Evolutionary conservation across 2,329 filamentous ascomycete species (phyloP).

Genomic region (Fusarium nygamai): DNA sequence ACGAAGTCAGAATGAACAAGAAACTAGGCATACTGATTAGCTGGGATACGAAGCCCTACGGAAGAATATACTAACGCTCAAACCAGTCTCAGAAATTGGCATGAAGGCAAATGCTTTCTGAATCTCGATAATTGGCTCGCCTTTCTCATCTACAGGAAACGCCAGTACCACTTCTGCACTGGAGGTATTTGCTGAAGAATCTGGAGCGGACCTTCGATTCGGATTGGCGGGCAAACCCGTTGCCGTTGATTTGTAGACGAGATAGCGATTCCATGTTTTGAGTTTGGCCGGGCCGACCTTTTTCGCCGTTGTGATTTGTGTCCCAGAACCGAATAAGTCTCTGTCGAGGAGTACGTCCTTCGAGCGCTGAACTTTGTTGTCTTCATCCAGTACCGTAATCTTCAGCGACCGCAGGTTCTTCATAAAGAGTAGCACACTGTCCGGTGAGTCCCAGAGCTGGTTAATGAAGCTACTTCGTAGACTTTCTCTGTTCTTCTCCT

Average conservation of each 20-base stretch:
- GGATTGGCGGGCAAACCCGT: neutral
- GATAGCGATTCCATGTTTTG: neutral
- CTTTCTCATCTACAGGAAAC: neutral
- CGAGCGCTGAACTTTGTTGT: neutral
- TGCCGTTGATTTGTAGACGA: neutral
- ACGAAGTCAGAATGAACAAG: neutral
- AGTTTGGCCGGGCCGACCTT: fast-evolving
- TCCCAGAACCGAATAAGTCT: neutral
- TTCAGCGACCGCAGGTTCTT: neutral
- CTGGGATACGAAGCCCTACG: fast-evolving
- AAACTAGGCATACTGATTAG: neutral
- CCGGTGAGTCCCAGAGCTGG: neutral
- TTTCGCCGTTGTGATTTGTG: neutral
- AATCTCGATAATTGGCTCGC: neutral
- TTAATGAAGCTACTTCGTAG: neutral
- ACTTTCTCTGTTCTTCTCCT: neutral
- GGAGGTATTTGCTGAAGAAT: fast-evolving
- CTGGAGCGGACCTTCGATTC: neutral
- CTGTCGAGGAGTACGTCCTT: neutral
- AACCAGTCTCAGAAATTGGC: neutral
- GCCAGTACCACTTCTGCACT: neutral
- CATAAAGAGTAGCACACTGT: neutral
- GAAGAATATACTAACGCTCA: neutral
- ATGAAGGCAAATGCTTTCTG: neutral
- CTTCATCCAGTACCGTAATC: neutral